These are phyloP conservation scores for Ustilago lituana DNA, from an alignment of 1,284 basidiomycete species.

Conservation along the genomic window DNA sequence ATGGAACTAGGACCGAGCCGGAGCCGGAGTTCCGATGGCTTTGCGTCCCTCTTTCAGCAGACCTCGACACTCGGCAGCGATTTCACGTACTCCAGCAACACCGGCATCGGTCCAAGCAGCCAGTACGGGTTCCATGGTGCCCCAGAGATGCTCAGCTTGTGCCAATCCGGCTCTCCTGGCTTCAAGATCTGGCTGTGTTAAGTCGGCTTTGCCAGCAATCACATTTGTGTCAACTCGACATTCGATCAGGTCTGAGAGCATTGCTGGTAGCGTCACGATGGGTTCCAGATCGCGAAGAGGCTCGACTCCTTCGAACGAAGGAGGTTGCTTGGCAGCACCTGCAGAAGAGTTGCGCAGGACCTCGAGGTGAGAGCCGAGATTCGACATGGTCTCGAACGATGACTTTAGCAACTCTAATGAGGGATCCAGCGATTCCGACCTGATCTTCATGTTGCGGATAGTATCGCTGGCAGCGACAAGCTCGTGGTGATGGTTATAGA, in stretches of 20 bases:
- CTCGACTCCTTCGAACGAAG: neutral
- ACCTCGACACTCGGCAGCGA: slow-evolving; percentile 49
- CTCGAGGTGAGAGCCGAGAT: slow-evolving; percentile 39
- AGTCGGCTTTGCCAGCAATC: neutral
- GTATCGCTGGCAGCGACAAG: slow-evolving; percentile 90
- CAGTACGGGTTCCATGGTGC: slow-evolving; percentile 50
- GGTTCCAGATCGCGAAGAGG: slow-evolving; percentile 41
- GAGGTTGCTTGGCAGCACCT: neutral
- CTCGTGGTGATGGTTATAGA: slow-evolving; percentile 94
- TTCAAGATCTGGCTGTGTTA: neutral
- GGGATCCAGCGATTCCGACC: slow-evolving; percentile 49
- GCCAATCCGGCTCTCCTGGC: slow-evolving; percentile 34
- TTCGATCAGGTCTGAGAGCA: slow-evolving; percentile 47
- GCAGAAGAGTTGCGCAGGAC: slow-evolving; percentile 12
- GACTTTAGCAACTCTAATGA: slow-evolving; percentile 47
- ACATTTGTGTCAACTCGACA: slow-evolving; percentile 1
- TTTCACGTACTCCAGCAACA: slow-evolving; percentile 47
- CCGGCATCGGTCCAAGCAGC: slow-evolving; percentile 55
- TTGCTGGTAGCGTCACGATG: slow-evolving; percentile 50
- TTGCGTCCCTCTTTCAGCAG: slow-evolving; percentile 51
- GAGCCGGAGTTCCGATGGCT: slow-evolving; percentile 2
- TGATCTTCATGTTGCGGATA: slow-evolving; percentile 73
- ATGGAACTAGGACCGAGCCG: too few species aligned
- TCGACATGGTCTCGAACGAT: slow-evolving; percentile 45
- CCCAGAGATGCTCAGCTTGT: slow-evolving; percentile 53